Evolutionary conservation across 345 rosid species (phyloP), one percentile per base, ranked within the genome.

Genomic region (Clausena lansium): DNA sequence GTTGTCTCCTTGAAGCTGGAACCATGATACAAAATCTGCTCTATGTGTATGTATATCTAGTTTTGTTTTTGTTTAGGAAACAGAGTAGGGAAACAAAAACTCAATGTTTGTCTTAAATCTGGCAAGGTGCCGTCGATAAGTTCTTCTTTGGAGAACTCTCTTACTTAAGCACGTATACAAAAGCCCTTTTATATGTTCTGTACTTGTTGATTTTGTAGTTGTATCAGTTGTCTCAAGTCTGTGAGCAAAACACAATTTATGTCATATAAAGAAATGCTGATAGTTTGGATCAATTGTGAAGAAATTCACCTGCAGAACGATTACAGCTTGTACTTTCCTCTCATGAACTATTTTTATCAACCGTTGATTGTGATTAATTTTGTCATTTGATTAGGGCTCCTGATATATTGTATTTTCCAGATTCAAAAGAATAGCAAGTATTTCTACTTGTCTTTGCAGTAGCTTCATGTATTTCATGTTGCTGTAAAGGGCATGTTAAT

Each of bases 1-100:
- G 98, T 95, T 83, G 99, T 95, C 76, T 95, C 98, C 70, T 83
- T 95, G 86, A 95, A 95, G 92, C 90, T 93, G 87, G 99, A 95
- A 85, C 93, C 98, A 33, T 95, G 93, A 93, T 82, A 73, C 78
- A 79, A 81, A 81, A 60, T 30, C 32, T 78, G 82, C 74, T 28
- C 13, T 83, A 76, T 84, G 79, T 85, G 91, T 85, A 88, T 77
- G 83, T 86, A 86, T 83, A 75, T 81, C 84, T 87, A 83, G 87
- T 83, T 84, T 87, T 83, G 80, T 75, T 84, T 76, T 82, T 64
- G 81, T 74, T 85, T 82, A 84, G 88, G 74, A 73, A 77, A 77
- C 71, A 60, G 78, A 47, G 59, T 67, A 62, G 82, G 82, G 81
- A 78, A 82, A 71, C 67, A 75, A 45, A 41, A 45, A 79, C 71